Percentiles rank a stretch among this genome's conserved stretches.
These are phyloP conservation scores for Trichophyton verrucosum DNA, from an alignment of 2,329 filamentous ascomycete genomes.

Conservation along the genomic window DNA sequence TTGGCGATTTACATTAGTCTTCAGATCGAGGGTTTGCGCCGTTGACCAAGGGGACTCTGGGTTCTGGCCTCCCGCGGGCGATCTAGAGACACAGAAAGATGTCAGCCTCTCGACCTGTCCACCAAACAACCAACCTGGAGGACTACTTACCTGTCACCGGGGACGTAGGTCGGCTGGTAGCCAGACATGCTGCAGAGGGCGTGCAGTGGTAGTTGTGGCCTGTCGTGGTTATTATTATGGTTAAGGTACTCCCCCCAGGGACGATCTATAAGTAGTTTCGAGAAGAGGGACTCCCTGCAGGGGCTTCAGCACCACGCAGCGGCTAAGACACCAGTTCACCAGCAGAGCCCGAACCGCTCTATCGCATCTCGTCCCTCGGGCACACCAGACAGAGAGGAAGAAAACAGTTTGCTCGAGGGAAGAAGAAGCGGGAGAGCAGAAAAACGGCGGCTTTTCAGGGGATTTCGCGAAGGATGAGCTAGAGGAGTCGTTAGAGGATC, in stretches of 20 bases:
- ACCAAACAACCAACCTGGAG: background rate
- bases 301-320: background rate
- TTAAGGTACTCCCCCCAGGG: background rate
- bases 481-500: background rate
- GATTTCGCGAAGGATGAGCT: background rate
- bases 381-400: background rate
- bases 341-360: background rate
- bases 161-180: constrained; percentile 8
- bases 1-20: constrained; percentile 72
- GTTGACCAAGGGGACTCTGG: background rate
- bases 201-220: background rate
- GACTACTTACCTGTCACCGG: constrained; percentile 6
- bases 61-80: background rate
- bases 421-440: background rate
- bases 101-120: background rate
- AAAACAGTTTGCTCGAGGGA: background rate
- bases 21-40: constrained; percentile 39
- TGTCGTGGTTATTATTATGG: background rate
- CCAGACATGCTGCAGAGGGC: constrained; percentile 5
- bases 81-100: background rate
- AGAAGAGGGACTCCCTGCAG: too few species aligned
- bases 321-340: background rate
- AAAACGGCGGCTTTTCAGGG: background rate
- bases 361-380: background rate
- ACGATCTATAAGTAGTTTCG: too few species aligned